Conservation (phyloP, 2,329 filamentous ascomycete genomes). For the Cladosporium halotolerans region DNA sequence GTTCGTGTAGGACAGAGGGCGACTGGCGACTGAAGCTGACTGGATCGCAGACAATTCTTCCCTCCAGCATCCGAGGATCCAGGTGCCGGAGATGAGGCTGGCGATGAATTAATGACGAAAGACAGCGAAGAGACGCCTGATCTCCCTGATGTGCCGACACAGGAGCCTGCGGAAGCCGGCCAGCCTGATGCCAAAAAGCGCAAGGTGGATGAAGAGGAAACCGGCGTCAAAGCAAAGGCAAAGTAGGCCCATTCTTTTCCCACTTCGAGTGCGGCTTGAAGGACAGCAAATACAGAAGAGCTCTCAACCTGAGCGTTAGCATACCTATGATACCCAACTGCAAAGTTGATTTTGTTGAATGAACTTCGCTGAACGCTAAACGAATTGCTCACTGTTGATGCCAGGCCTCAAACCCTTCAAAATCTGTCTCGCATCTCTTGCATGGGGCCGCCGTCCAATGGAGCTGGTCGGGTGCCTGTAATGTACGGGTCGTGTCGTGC, state of each 20-base stretch:
- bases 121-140: constrained; percentile 31
- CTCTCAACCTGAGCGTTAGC: neutral
- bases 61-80: constrained; percentile 22
- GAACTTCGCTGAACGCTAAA: too few species aligned
- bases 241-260: neutral
- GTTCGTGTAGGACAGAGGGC: too few species aligned
- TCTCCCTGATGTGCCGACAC: constrained; percentile 44
- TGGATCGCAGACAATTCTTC: constrained; percentile 29
- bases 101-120: constrained; percentile 17
- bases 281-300: neutral
- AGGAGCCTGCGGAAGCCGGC: constrained; percentile 39
- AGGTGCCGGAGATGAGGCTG: constrained; percentile 1
- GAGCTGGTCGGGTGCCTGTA: too few species aligned
- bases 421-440: too few species aligned
- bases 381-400: too few species aligned
- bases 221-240: neutral
- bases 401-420: too few species aligned
- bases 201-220: constrained; percentile 27
- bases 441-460: too few species aligned
- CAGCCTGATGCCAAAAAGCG: constrained; percentile 44
- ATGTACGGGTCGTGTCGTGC: too few species aligned
- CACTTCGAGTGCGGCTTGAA: too few species aligned
- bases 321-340: constrained; percentile 5
- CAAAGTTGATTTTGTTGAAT: neutral
- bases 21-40: neutral